Evolutionary conservation across 306 rosid genomes (phyloP), one percentile per base, ranked within the genome.

Genomic region (Neltuma alba): DNA sequence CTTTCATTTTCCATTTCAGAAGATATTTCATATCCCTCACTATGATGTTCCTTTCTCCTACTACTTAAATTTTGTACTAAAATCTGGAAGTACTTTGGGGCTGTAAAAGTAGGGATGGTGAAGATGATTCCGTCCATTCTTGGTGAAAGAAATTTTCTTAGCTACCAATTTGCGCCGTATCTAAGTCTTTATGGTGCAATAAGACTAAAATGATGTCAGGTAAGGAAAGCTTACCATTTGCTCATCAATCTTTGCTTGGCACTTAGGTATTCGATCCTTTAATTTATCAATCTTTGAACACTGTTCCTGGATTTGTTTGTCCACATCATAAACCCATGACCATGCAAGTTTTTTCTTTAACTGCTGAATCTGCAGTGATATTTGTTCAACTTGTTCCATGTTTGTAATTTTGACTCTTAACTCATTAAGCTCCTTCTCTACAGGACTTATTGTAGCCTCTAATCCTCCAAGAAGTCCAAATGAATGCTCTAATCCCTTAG

Each of bases 301-400:
- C 69, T 92, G 89, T 36, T 80, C 83, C 78, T 72, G 80, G 41
- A 94, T 87, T 55, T 92, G 83, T 83, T 72, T 87, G 81, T 94
- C 97, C 65, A 89, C 91, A 48, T 91, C 89, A 84, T 89, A 91
- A 63, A 94, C 95, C 97, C 94, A 94, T 66, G 97, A 86, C 99
- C 99, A 94, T 5, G 99, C 97, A 69, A 92, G 99, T 87, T 92
- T 92, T 80, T 91, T 92, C 85, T 88, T 94, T 73, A 92, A 77
- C 78, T 87, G 91, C 77, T 89, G 93, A 64, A 87, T 82, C 76
- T 89, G 84, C 40, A 82, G 77, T 75, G 93, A 79, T 76, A 92
- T 89, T 87, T 90, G 90, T 86, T 94, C 97, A 42, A 94, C 88
- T 31, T 94, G 93, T 76, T 89, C 92, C 97, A 92, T 91, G 77